Evolutionary conservation across 306 rosid genomes (phyloP), one percentile per base, ranked within the genome.

Genomic region (Glycine soja): DNA sequence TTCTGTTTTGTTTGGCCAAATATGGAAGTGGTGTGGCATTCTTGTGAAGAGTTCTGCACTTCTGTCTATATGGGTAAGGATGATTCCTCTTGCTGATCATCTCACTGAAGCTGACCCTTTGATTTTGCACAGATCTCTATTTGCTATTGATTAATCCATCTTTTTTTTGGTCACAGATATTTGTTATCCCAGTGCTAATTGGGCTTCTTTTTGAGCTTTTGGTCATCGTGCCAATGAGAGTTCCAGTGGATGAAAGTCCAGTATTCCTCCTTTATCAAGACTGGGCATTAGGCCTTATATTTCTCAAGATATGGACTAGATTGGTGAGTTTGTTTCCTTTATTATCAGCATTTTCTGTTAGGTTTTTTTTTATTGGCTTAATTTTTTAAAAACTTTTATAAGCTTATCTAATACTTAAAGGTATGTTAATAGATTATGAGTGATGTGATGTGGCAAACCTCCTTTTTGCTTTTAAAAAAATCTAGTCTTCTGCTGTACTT

Each of bases 251-350:
- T 88, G 99, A 96, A 81, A 96, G 98, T 89, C 99, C 99, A 52
- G 98, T 96, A 77, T 96, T 96, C 85, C 97, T 96, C 77, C 88
- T 96, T 77, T 96, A 96, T 85, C 99, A 96, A 80, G 99, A 96
- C 84, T 96, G 99, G 99, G 99, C 99, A 72, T 88, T 96, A 75
- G 99, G 99, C 71, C 95, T 96, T 79, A 96, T 96, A 80, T 93
- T 96, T 83, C 99, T 96, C 64, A 96, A 96, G 93, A 96, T 96
- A 73, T 96, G 99, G 99, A 96, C 99, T 80, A 92, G 99, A 93
- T 85, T 96, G 98, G 99, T 96, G 76, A 90, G 97, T 72, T 71
- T 79, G 19, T 66, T 70, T 79, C 48, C 63, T 34, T 76, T 40
- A 52, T 62, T 58, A 57, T 18, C 16, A n/a, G 32, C 61, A 6